These are phyloP conservation scores for Poa pratensis DNA, from an alignment of 176 grass and related monocot genomes.

Conservation along the genomic window DNA sequence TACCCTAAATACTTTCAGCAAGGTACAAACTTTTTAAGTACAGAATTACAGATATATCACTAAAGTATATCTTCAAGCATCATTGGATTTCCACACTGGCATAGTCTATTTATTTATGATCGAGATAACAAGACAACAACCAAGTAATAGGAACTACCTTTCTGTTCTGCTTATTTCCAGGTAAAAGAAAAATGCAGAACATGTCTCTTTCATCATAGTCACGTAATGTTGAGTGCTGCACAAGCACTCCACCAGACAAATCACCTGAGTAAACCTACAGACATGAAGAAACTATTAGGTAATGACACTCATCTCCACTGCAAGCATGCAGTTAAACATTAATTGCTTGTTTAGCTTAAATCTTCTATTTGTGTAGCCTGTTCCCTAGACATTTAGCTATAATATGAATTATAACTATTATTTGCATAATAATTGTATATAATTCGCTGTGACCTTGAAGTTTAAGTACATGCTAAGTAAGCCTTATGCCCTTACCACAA, in stretches of 20 bases:
- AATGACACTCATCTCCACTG: conserved; percentile 34
- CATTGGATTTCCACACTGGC: neutral
- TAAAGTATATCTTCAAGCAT: conserved; percentile 18
- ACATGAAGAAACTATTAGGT: conserved; percentile 3
- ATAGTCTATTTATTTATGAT: conserved; percentile 2
- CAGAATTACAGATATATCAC: neutral
- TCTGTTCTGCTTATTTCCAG: conserved; percentile 76
- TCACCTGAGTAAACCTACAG: conserved; percentile 74
- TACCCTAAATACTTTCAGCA: conserved; percentile 8
- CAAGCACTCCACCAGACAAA: conserved; percentile 80
- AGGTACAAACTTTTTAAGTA: conserved; percentile 19
- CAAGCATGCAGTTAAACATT: neutral
- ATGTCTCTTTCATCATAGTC: conserved; percentile 86
- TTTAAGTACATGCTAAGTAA: neutral
- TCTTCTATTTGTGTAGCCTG: neutral
- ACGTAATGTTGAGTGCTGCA: conserved; percentile 73
- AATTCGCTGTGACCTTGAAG: neutral
- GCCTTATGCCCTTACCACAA: neutral
- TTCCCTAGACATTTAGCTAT: neutral
- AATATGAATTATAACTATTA: neutral
- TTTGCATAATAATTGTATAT: neutral
- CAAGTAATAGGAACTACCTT: conserved; percentile 54
- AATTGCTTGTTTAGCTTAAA: neutral
- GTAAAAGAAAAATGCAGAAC: conserved; percentile 88
- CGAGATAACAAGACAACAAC: conserved; percentile 34